Evolutionary conservation across 106 monocot genomes (phyloP), one percentile per base, ranked within the genome.

Genomic region (Dendrobium chrysotoxum): DNA sequence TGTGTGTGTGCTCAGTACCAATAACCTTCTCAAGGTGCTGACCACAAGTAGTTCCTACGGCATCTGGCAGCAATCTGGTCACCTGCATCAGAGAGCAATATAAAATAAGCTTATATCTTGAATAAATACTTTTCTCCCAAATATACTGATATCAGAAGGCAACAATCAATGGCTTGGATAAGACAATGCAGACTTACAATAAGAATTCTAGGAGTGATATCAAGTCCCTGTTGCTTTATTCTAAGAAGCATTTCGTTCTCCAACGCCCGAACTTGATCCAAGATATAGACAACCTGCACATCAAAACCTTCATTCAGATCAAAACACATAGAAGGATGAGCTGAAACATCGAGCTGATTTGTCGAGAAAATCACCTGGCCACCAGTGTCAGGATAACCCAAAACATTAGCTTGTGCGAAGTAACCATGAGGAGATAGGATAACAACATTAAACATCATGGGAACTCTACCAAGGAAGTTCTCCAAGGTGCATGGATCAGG

Each of bases 381-480:
- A 75, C 99, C 99, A 17, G 99, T 99, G 81, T 99, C 99, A 4
- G 99, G 99, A 76, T 93, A 99, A 2, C 99, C 99, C 78, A 99
- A 86, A 65, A 99, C 99, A 80, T 99, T 95, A 38, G 92, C 91
- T 83, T 99, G 99, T 0, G 93, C 99, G 46, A 99, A 99, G 85
- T 99, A 99, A 13, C 99, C 99, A 11, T 99, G 99, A 0, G 99
- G 99, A 79, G 99, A 93, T 35, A 99, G 85, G 77, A 99, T 95
- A 58, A 95, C 99, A 53, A 99, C 95, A 72, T 99, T 99, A 75
- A 99, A 99, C 86, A 99, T 82, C 95, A 90, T 91, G 18, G 99
- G 99, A 57, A 99, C 86, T 2, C 80, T 93, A 7, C 91, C 76
- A 38, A 99, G 88, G 82, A 99, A 95, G 40, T 86, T 95, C 79